Conservation (phyloP, 768 basidiomycete species). For the Mycena olivaceomarginata region DNA sequence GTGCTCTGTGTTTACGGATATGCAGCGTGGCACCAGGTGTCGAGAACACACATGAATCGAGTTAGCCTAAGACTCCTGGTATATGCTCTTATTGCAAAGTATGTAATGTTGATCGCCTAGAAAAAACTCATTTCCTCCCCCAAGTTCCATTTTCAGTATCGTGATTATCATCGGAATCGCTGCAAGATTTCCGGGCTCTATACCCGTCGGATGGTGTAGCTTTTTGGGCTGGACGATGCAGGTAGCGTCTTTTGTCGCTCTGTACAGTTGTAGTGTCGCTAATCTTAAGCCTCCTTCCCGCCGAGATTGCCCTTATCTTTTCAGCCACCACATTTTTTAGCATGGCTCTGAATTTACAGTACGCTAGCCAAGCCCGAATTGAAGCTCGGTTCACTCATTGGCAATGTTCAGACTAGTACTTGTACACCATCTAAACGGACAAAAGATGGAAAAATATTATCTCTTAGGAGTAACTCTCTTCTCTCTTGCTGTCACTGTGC, state of each 20-base stretch:
- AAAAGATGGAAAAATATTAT: constrained; percentile 10
- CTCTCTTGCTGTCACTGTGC: neutral
- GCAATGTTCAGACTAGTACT: constrained; percentile 5
- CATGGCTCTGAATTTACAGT: constrained; percentile 8
- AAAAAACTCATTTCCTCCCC: neutral
- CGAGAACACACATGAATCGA: constrained; percentile 4
- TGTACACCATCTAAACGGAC: neutral
- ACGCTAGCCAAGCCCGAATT: neutral
- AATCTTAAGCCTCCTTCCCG: neutral
- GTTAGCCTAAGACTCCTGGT: constrained; percentile 6
- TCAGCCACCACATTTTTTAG: constrained; percentile 1
- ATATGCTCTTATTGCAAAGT: constrained; percentile 4
- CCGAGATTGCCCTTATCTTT: neutral
- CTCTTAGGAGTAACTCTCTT: neutral
- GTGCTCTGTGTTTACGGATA: constrained; percentile 2
- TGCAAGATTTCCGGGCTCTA: neutral
- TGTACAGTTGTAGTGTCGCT: neutral
- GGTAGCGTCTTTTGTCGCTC: neutral
- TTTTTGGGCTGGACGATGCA: constrained; percentile 4
- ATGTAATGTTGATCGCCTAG: neutral
- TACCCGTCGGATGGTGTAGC: neutral
- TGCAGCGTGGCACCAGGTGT: neutral
- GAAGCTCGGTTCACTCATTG: neutral
- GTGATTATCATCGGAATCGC: neutral
- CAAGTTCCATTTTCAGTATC: constrained; percentile 7